Conservation (phyloP, 352 stramenopile genomes). For the Globisporangium acanthophoron region DNA sequence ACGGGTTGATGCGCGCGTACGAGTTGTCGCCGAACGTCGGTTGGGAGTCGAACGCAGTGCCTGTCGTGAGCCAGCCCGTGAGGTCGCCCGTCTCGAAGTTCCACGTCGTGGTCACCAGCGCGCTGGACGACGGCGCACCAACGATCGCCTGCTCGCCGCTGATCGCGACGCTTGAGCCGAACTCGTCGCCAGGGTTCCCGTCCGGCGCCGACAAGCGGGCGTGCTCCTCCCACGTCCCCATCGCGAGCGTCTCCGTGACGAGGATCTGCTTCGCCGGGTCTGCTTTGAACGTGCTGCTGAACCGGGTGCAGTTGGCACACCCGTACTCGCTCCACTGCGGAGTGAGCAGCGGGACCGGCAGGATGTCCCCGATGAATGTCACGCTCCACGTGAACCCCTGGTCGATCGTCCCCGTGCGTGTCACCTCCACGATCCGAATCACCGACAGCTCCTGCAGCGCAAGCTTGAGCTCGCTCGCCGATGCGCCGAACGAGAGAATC, state of each 20-base stretch:
- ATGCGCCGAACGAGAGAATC: slow-evolving; percentile 57
- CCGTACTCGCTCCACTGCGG: slow-evolving; percentile 58
- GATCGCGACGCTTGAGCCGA: slow-evolving; percentile 68
- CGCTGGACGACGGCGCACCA: slow-evolving; percentile 56
- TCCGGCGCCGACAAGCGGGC: slow-evolving; percentile 53
- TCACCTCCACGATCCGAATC: slow-evolving; percentile 83
- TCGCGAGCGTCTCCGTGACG: slow-evolving; percentile 34
- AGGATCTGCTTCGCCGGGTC: slow-evolving; percentile 55
- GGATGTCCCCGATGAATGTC: slow-evolving; percentile 78
- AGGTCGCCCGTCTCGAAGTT: slow-evolving; percentile 97
- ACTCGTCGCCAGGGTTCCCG: slow-evolving; percentile 66
- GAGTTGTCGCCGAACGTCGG: slow-evolving; percentile 95
- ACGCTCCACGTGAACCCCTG: slow-evolving; percentile 78
- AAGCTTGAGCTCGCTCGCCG: slow-evolving; percentile 59
- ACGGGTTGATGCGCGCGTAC: slow-evolving; percentile 74
- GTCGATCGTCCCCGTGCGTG: slow-evolving; percentile 58
- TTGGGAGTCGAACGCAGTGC: slow-evolving; percentile 91
- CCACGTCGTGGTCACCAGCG: slow-evolving; percentile 90
- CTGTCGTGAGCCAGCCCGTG: slow-evolving; percentile 90
- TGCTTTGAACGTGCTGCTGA: slow-evolving; percentile 61
- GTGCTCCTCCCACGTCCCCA: slow-evolving; percentile 68
- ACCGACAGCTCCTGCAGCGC: slow-evolving; percentile 76
- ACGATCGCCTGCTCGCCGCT: slow-evolving; percentile 76
- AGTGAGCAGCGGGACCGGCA: slow-evolving; percentile 48
- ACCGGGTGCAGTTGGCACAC: slow-evolving; percentile 59